These are phyloP conservation scores for Hordeum pubiflorum DNA, from an alignment of 202 grass and related monocot species.

Conservation along the genomic window DNA sequence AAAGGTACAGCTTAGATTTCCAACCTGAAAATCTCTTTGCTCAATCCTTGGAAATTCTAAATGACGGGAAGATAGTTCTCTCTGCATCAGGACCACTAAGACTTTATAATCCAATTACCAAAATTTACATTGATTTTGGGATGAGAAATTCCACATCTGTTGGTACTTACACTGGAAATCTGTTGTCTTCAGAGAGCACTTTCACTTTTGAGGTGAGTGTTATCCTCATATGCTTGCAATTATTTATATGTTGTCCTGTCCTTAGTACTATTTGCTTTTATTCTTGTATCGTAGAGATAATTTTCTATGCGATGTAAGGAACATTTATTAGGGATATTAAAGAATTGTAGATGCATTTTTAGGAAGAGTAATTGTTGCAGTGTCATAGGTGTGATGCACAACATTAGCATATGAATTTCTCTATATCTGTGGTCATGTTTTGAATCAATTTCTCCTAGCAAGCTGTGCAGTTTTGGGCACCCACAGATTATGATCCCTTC, in stretches of 20 bases:
- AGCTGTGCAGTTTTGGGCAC: no score
- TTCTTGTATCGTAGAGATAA: background rate
- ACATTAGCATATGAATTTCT: no score
- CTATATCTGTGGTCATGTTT: no score
- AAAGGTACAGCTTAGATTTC: background rate
- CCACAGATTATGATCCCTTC: no score
- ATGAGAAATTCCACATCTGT: background rate
- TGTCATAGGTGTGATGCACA: no score
- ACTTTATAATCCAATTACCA: background rate
- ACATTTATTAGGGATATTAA: background rate
- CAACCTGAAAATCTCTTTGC: background rate
- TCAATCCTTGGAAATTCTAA: background rate
- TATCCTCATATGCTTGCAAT: background rate
- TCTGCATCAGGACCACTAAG: background rate
- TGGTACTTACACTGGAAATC: slow-evolving; percentile 20
- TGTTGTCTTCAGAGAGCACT: background rate
- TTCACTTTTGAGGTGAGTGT: background rate
- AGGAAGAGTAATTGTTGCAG: background rate
- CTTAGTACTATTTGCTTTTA: background rate
- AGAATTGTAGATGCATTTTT: background rate
- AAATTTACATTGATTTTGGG: background rate
- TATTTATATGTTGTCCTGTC: no score
- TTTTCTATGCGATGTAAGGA: background rate
- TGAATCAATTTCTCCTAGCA: no score
- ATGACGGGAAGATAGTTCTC: background rate